Conservation (phyloP, 108 stramenopile genomes). For the Discostella pseudostelligera region DNA sequence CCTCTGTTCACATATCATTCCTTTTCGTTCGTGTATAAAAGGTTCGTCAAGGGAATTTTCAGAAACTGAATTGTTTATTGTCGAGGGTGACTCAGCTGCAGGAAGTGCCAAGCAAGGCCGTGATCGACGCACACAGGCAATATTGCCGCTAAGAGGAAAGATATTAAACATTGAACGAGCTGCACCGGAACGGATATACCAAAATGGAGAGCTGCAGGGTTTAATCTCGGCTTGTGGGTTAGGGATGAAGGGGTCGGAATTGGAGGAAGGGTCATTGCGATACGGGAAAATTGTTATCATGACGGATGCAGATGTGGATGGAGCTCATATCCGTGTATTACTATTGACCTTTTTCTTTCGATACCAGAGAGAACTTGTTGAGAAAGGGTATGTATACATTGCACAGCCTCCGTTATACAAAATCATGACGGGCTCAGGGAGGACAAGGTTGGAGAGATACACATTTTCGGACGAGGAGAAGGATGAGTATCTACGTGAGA, state of each 20-base stretch:
- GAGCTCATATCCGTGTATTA: slow-evolving; percentile 94
- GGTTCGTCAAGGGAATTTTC: slow-evolving; percentile 36
- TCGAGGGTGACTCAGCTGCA: slow-evolving; percentile 95
- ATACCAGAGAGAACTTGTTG: slow-evolving; percentile 89
- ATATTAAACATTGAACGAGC: slow-evolving; percentile 96
- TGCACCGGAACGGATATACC: slow-evolving; percentile 87
- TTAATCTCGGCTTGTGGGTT: slow-evolving; percentile 90
- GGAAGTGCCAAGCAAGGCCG: slow-evolving; percentile 96
- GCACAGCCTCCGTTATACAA: slow-evolving; percentile 96
- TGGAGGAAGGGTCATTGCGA: slow-evolving; percentile 71
- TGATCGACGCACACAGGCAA: slow-evolving; percentile 90
- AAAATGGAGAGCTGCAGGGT: slow-evolving; percentile 90
- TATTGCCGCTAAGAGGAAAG: slow-evolving; percentile 93
- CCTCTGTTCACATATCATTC: neutral
- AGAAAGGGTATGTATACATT: slow-evolving; percentile 89
- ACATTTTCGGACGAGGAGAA: slow-evolving; percentile 72
- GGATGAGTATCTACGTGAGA: slow-evolving; percentile 45
- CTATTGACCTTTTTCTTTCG: slow-evolving; percentile 93
- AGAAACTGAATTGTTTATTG: slow-evolving; percentile 93
- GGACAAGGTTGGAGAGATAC: slow-evolving; percentile 54
- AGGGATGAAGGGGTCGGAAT: slow-evolving; percentile 85
- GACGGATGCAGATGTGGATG: slow-evolving; percentile 98
- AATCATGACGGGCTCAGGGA: slow-evolving; percentile 70
- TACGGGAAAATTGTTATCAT: slow-evolving; percentile 91
- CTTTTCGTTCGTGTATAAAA: neutral